These are phyloP conservation scores for Fraxinus ornus DNA, from an alignment of 305 asterid species.

Conservation along the genomic window DNA sequence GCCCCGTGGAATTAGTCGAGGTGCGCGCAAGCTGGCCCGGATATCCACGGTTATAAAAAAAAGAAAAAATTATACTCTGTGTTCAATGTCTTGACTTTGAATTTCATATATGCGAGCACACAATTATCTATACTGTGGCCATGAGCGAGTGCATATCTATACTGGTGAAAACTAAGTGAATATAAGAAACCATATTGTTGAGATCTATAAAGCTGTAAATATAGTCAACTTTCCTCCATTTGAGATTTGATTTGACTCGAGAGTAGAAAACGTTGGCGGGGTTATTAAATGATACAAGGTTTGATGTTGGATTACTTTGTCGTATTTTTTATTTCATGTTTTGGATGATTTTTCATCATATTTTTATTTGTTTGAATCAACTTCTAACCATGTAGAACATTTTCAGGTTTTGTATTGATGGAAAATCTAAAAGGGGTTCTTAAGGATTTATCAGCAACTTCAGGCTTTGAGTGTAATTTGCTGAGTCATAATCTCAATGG, in stretches of 20 bases:
- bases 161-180: background rate
- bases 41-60: no score
- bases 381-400: background rate
- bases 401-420: conserved; percentile 50
- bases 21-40: no score
- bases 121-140: background rate
- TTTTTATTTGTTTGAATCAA: background rate
- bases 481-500: conserved; percentile 32
- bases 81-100: background rate
- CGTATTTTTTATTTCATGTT: background rate
- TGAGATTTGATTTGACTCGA: background rate
- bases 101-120: background rate
- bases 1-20: no score
- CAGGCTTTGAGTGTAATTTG: conserved; percentile 36
- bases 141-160: background rate
- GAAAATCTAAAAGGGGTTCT: conserved; percentile 49
- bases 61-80: no score
- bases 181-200: background rate
- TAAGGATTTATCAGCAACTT: conserved; percentile 31
- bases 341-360: background rate
- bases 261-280: background rate
- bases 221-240: background rate
- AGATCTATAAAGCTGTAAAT: background rate
- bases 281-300: background rate
- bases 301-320: background rate